These are phyloP conservation scores for Cryphonectria parasitica DNA, from an alignment of 2,329 filamentous ascomycete genomes.

Conservation along the genomic window DNA sequence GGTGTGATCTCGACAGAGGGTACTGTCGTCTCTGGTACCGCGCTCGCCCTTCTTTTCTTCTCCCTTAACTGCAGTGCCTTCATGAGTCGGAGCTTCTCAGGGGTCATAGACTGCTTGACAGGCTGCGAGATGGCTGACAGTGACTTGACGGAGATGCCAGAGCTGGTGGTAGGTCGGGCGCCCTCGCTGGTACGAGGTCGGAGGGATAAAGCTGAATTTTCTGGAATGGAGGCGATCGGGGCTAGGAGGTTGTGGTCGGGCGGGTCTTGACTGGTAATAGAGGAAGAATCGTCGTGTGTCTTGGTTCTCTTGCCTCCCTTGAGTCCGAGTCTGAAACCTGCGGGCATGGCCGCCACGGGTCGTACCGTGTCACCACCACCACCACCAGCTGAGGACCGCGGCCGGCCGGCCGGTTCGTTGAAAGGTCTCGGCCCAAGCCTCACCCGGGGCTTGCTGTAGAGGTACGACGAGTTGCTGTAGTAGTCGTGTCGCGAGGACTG, in stretches of 20 bases:
- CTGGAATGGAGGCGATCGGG: conserved; percentile 42
- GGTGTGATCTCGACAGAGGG: conserved; percentile 34
- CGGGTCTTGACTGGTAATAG: conserved; percentile 40
- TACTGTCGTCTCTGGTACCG: conserved; percentile 36
- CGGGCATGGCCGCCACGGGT: conserved; percentile 78
- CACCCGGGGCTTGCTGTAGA: conserved; percentile 73
- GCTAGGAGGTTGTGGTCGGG: conserved; percentile 43
- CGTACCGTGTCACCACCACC: conserved; percentile 59
- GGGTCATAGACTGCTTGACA: conserved; percentile 64
- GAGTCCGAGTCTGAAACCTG: conserved; percentile 73
- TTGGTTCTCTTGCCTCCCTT: conserved; percentile 60
- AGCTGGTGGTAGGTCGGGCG: conserved; percentile 46
- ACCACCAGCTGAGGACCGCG: conserved; percentile 56
- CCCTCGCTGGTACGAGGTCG: conserved; percentile 42
- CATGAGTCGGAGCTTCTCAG: conserved; percentile 90
- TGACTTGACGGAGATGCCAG: conserved; percentile 49
- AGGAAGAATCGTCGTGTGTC: conserved; percentile 41
- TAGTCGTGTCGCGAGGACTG: conserved; percentile 57
- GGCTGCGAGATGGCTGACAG: conserved; percentile 40
- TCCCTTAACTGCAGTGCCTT: conserved; percentile 91
- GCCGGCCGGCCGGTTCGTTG: conserved; percentile 62
- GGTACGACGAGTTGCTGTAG: conserved; percentile 53
- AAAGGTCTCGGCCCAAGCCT: conserved; percentile 89
- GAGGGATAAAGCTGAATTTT: conserved; percentile 35
- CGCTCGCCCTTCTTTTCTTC: conserved; percentile 64